Conservation (phyloP, 2,329 filamentous ascomycete genomes). For the Fusarium sp. region DNA sequence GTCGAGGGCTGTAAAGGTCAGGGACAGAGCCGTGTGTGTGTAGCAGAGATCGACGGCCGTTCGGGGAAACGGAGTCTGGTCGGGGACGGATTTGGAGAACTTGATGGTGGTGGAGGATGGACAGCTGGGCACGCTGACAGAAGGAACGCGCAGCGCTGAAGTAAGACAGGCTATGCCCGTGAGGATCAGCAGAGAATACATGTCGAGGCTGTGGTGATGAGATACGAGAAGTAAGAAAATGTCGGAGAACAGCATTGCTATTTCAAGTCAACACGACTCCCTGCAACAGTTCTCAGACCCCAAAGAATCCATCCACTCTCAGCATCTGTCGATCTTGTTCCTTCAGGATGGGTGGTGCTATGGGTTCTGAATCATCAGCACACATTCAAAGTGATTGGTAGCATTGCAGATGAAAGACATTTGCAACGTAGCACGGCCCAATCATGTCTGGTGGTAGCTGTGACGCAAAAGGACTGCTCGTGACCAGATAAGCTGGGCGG, state of each 20-base stretch:
- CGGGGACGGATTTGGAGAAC: conserved; percentile 60
- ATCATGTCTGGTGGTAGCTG: conserved; percentile 5
- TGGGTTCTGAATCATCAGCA: conserved; percentile 2
- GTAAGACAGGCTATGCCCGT: conserved; percentile 9
- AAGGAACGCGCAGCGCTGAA: conserved; percentile 39
- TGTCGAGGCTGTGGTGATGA: conserved; percentile 16
- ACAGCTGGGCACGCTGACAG: conserved; percentile 57
- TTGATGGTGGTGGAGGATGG: conserved; percentile 54
- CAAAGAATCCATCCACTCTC: conserved; percentile 5
- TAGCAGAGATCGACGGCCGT: conserved; percentile 64
- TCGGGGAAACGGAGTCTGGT: conserved; percentile 56
- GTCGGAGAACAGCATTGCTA: background rate
- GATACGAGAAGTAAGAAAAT: conserved; percentile 1
- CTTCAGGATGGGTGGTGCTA: background rate
- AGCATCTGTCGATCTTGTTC: conserved; percentile 10
- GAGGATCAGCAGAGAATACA: conserved; percentile 18
- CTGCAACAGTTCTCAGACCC: conserved; percentile 3
- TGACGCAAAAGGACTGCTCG: conserved; percentile 1
- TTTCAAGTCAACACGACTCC: background rate
- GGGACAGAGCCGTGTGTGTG: conserved; percentile 55
- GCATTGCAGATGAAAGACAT: conserved; percentile 26
- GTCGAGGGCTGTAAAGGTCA: conserved; percentile 61
- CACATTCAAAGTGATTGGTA: conserved; percentile 25
- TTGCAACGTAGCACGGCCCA: conserved; percentile 37
- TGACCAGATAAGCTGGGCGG: conserved; percentile 20